Evolutionary conservation across 1,284 basidiomycete species (phyloP).

Genomic region (Leccinum subfulvum): DNA sequence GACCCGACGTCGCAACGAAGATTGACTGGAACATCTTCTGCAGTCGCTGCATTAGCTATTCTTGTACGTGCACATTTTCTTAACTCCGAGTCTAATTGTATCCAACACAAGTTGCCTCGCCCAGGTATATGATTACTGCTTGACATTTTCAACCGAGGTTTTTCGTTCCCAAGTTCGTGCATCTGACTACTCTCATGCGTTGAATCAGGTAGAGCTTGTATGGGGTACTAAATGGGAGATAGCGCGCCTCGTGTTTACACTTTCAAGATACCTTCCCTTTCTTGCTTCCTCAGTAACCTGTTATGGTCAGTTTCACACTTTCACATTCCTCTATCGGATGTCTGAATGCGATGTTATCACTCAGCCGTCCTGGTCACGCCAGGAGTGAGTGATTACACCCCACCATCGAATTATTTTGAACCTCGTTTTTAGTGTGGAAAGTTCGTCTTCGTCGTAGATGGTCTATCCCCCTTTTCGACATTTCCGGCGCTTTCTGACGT

Average conservation of each 20-base stretch:
- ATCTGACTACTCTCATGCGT: constrained; percentile 19
- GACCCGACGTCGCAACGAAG: no score
- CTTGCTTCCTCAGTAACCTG: no score
- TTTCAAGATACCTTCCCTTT: no score
- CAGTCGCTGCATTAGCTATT: background rate
- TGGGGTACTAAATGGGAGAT: constrained; percentile 21
- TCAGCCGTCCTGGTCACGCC: constrained; percentile 11
- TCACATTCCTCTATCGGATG: background rate
- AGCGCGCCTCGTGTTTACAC: no score
- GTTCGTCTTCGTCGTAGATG: no score
- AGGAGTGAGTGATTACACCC: constrained; percentile 6
- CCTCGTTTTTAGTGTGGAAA: background rate
- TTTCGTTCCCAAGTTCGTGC: constrained; percentile 1
- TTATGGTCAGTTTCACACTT: background rate
- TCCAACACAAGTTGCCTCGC: background rate
- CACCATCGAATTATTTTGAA: background rate
- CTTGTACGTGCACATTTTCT: constrained; percentile 16
- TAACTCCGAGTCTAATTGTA: background rate
- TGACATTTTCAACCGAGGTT: no score
- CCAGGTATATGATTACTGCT: no score
- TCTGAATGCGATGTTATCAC: background rate
- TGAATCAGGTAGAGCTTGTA: constrained; percentile 21
- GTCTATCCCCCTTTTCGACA: no score
- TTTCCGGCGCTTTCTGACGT: no score
- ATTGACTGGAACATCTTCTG: background rate